Base-by-base conservation (phyloP, 495 filamentous ascomycete species). In the Trichoderma virens region DNA sequence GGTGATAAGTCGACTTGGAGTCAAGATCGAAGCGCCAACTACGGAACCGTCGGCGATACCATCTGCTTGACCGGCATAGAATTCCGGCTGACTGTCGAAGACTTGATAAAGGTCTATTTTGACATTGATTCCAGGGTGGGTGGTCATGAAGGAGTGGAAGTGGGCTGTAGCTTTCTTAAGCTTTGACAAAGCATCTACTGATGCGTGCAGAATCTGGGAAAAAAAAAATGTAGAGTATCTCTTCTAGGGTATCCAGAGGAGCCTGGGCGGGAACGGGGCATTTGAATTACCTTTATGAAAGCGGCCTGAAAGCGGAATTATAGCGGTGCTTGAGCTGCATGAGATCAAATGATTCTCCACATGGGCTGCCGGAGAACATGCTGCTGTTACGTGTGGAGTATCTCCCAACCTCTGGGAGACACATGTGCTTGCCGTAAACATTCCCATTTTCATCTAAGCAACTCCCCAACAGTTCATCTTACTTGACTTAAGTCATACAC, bases 361-460 rank as follows among this genome's bases (percentile, higher is more conserved):
- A n/a, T n/a, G n/a, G n/a, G n/a, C n/a, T n/a, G n/a, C n/a, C n/a
- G n/a, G n/a, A n/a, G n/a, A n/a, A n/a, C n/a, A n/a, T n/a, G n/a
- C n/a, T n/a, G n/a, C n/a, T n/a, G n/a, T n/a, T n/a, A n/a, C n/a
- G n/a, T n/a, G n/a, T n/a, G n/a, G n/a, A n/a, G n/a, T n/a, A n/a
- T n/a, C n/a, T n/a, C n/a, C n/a, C n/a, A n/a, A n/a, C n/a, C n/a
- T n/a, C n/a, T n/a, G n/a, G n/a, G n/a, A n/a, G n/a, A n/a, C n/a
- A n/a, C n/a, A n/a, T n/a, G n/a, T n/a, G n/a, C n/a, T n/a, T n/a
- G n/a, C n/a, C n/a, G n/a, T n/a, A n/a, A n/a, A n/a, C n/a, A 35
- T 35, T 82, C 2, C 80, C 79, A n/a, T 71, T 75, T 18, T 81
- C 82, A 11, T 82, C 82, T 83, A 25, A 74, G 71, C 0, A 85